Conservation (phyloP, 306 rosid genomes). For the Vigna angularis region DNA sequence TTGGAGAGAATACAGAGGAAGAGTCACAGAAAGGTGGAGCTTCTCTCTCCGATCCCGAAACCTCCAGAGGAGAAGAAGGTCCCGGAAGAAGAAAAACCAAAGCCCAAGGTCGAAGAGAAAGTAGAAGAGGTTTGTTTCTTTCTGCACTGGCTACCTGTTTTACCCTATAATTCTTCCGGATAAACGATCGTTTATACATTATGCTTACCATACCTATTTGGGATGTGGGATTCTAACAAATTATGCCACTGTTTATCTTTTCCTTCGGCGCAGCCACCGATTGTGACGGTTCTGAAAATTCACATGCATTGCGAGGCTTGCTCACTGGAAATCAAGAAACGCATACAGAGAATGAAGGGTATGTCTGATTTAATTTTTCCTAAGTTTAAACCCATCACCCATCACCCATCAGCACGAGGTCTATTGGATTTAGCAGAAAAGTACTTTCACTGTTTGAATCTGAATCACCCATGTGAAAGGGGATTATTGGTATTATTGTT, state of each 20-base stretch:
- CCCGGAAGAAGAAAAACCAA: conserved; percentile 59
- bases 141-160: background rate
- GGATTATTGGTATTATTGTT: background rate
- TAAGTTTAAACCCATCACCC: no score
- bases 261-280: conserved; percentile 49
- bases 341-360: conserved; percentile 81
- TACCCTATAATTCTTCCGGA: background rate
- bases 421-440: background rate
- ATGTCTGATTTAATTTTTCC: background rate
- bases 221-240: background rate
- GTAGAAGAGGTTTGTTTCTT: conserved; percentile 67
- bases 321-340: conserved; percentile 75
- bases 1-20: conserved; percentile 80
- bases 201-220: background rate
- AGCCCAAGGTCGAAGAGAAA: conserved; percentile 59
- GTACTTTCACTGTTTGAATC: conserved; percentile 31
- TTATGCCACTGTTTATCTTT: background rate
- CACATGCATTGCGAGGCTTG: conserved; percentile 98
- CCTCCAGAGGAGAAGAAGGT: conserved; percentile 64
- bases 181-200: background rate
- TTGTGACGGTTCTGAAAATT: conserved; percentile 65
- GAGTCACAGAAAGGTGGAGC: conserved; percentile 76
- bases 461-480: conserved; percentile 23
- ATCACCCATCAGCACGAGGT: background rate
- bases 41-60: conserved; percentile 78